phyloP scores from a whole-genome alignment of 1,284 basidiomycete genomes.

The Schizophyllum amplum region DNA sequence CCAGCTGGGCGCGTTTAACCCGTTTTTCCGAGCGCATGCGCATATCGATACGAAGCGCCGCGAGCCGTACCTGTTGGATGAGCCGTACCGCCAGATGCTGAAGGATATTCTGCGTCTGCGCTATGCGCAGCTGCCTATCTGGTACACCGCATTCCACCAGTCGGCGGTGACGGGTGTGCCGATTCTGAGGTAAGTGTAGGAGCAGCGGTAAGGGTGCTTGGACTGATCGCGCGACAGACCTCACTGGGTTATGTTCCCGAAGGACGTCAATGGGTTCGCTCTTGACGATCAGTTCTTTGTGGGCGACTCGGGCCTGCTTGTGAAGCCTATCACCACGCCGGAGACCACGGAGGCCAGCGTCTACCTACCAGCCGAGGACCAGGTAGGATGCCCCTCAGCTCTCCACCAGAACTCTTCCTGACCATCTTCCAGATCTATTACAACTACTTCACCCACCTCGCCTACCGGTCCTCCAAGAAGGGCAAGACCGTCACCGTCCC shows the following conservation, averaged over 20 bases:
- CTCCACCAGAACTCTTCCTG: neutral
- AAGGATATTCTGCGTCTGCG: constrained; percentile 77
- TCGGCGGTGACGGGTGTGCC: constrained; percentile 75
- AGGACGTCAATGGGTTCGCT: constrained; percentile 77
- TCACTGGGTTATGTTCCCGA: constrained; percentile 90
- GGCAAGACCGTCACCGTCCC: constrained; percentile 67
- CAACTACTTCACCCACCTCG: constrained; percentile 75
- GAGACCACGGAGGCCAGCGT: constrained; percentile 67
- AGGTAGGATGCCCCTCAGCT: constrained; percentile 36
- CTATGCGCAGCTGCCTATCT: constrained; percentile 85
- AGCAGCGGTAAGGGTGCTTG: constrained; percentile 1
- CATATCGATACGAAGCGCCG: constrained; percentile 97
- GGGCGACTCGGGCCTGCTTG: constrained; percentile 81
- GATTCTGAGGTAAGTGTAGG: constrained; percentile 55
- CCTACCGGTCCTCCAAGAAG: constrained; percentile 57
- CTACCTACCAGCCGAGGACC: constrained; percentile 78
- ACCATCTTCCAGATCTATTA: constrained; percentile 73
- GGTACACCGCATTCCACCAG: constrained; percentile 96
- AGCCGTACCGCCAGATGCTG: constrained; percentile 80
- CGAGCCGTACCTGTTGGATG: constrained; percentile 89
- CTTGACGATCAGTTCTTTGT: constrained; percentile 96
- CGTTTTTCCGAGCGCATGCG: constrained; percentile 98
- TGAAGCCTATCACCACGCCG: constrained; percentile 84
- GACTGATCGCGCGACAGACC: constrained; percentile 43
- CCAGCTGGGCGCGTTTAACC: constrained; percentile 89